A percentile compares a stretch with the other conserved stretches of the same genome.
phyloP scores from a whole-genome alignment of 192 early-diverging fungal species.

The Phycomyces nitens region DNA sequence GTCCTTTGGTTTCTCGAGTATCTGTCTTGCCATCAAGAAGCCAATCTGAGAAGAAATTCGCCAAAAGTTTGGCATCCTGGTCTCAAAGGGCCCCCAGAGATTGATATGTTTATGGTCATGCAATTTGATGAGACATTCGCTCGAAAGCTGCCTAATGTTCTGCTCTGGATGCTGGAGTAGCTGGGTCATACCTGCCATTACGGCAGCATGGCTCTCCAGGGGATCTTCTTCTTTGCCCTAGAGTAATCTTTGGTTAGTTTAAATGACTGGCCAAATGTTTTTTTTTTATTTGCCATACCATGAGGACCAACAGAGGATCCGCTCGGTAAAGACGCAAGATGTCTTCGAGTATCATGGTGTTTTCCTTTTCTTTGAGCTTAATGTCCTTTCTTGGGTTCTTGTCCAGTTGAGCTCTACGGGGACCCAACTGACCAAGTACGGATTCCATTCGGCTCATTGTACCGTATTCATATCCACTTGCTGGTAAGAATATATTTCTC shows the following conservation, averaged over 20 bases:
- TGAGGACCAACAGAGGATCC: conserved; percentile 65
- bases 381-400: not conserved
- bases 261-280: not conserved
- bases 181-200: conserved; percentile 65
- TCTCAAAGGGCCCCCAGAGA: conserved; percentile 74
- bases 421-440: conserved; percentile 1
- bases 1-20: conserved; percentile 64
- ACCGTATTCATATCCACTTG: conserved; percentile 14
- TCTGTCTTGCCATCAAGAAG: conserved; percentile 49
- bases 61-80: conserved; percentile 68
- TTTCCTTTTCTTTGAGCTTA: not conserved
- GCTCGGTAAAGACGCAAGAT: conserved; percentile 7
- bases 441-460: conserved; percentile 51
- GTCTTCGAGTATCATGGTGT: conserved; percentile 2
- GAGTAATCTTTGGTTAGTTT: no score
- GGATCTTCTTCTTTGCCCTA: conserved; percentile 19
- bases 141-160: conserved; percentile 35
- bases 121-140: conserved; percentile 63
- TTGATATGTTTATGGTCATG: conserved; percentile 61
- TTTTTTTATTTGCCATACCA: conserved; percentile 35
- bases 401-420: conserved; percentile 23
- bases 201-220: conserved; percentile 62
- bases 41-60: conserved; percentile 46
- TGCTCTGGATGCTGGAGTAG: conserved; percentile 11
- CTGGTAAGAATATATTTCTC: conserved; percentile 60